Base-by-base conservation (phyloP, 441 rosid genomes). In the Corymbia calophylla region DNA sequence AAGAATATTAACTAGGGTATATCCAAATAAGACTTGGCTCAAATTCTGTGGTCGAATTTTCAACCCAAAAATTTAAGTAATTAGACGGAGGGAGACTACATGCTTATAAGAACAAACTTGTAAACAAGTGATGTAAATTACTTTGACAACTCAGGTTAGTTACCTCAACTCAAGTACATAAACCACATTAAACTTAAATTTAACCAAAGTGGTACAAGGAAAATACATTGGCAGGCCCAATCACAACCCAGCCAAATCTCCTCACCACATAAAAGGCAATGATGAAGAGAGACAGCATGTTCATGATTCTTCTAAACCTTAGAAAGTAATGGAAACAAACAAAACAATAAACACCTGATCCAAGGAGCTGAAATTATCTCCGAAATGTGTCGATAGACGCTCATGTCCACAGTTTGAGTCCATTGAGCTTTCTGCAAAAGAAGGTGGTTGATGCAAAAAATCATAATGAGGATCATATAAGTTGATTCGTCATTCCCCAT, bases 321-420 rank as follows among this genome's bases (percentile, higher is more conserved):
- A 32, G 62, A 27, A 29, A 89, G 35, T 8, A 51, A 81, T 8
- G 49, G 11, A 82, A 58, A 73, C 16, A 54, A 80, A 62, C 53
- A 54, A 49, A 81, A 3, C 85, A 32, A 49, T 48, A 49, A 53
- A 70, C 19, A 97, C 99, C 98, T 97, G 94, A 89, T 96, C 97
- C 92, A 97, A 91, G 60, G 95, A 94, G 89, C 88, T 94, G 94
- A 95, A 97, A 91, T 95, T 94, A 90, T 97, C 99, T 86, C 95
- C 93, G 89, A 97, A 95, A 88, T 48, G 89, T 4, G 92, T 87
- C 86, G 95, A 92, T 39, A 88, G 95, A 92, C 88, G 94, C 55
- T 89, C 88, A 66, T 29, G 89, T 53, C 87, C 91, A 88, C 88
- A 48, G 54, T 77, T 29, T 62, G 90, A 90, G 31, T 91, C 93